phyloP scores from a whole-genome alignment of 1,139 yeast species.

The Yamadazyma oceani region DNA sequence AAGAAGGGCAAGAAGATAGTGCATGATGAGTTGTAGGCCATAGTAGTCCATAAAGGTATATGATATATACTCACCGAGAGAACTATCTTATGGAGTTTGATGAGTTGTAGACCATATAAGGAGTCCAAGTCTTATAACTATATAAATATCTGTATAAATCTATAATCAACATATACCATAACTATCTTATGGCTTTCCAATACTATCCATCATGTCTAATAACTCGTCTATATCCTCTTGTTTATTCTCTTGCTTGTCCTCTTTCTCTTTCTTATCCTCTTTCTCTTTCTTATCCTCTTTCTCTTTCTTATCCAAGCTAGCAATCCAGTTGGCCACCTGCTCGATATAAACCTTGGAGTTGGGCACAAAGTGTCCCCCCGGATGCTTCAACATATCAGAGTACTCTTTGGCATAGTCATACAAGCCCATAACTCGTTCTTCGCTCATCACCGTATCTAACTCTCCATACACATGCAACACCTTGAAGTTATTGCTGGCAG shows the following conservation, averaged over 20 bases:
- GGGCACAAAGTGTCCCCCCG: constrained; percentile 89
- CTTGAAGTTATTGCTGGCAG: constrained; percentile 26
- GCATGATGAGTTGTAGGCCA: constrained; percentile 45
- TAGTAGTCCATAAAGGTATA: too few relatives aligned
- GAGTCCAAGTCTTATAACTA: too few relatives aligned
- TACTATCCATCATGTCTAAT: constrained; percentile 38
- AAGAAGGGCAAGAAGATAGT: constrained; percentile 21
- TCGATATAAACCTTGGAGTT: constrained; percentile 61
- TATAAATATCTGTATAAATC: too few relatives aligned
- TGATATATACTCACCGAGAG: too few relatives aligned
- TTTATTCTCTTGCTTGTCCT: constrained; percentile 23
- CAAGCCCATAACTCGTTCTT: constrained; percentile 60
- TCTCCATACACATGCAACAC: constrained; percentile 82
- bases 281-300: constrained; percentile 11
- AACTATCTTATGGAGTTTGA: too few relatives aligned
- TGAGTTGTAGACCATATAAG: too few relatives aligned
- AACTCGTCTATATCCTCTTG: constrained; percentile 33
- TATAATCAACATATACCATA: too few relatives aligned
- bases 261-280: constrained; percentile 6
- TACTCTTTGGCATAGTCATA: constrained; percentile 51
- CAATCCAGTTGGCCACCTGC: constrained; percentile 60
- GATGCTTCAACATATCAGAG: constrained; percentile 59
- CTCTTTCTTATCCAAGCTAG: constrained; percentile 16
- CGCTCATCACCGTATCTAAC: constrained; percentile 85
- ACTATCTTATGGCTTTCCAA: too few relatives aligned